Conservation (phyloP, 2,329 filamentous ascomycete species). For the Chrysoporthe deuterocubensis region DNA sequence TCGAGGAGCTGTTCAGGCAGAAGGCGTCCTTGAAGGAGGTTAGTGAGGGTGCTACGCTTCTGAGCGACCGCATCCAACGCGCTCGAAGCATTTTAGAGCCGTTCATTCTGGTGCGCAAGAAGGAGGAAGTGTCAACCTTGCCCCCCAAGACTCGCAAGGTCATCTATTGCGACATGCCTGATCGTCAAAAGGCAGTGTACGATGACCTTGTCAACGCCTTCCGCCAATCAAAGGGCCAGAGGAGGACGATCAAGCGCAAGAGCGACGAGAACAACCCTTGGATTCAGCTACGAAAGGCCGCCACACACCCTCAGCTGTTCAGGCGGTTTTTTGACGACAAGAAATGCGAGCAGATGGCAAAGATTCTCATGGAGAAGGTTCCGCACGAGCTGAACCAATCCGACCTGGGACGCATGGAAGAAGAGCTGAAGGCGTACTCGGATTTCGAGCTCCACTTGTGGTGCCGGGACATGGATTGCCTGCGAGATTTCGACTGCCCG, state of each 20-base stretch:
- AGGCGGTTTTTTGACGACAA: constrained; percentile 78
- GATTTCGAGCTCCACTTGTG: constrained; percentile 70
- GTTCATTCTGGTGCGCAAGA: constrained; percentile 92
- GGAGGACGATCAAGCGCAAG: constrained; percentile 56
- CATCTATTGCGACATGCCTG: constrained; percentile 79
- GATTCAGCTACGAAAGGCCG: constrained; percentile 90
- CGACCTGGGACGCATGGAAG: constrained; percentile 55
- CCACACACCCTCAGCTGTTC: constrained; percentile 89
- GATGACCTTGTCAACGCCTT: constrained; percentile 66
- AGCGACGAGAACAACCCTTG: constrained; percentile 72
- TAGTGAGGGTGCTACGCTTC: constrained; percentile 81
- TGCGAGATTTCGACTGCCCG: constrained; percentile 58
- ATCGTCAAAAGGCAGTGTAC: constrained; percentile 75
- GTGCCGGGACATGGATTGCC: constrained; percentile 64
- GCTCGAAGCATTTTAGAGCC: constrained; percentile 92
- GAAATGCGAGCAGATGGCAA: constrained; percentile 76
- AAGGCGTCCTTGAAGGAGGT: constrained; percentile 84
- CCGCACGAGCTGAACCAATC: constrained; percentile 56
- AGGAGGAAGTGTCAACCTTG: constrained; percentile 83
- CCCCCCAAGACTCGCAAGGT: constrained; percentile 79
- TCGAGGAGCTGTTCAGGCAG: constrained; percentile 89
- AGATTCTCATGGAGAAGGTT: constrained; percentile 74
- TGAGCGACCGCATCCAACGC: constrained; percentile 81
- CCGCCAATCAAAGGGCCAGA: constrained; percentile 62
- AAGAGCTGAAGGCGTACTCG: constrained; percentile 61